Percentiles rank a stretch among this genome's conserved stretches.
Evolutionary conservation across 192 early-diverging fungal species (phyloP).

Genomic region (Linnemannia exigua): DNA sequence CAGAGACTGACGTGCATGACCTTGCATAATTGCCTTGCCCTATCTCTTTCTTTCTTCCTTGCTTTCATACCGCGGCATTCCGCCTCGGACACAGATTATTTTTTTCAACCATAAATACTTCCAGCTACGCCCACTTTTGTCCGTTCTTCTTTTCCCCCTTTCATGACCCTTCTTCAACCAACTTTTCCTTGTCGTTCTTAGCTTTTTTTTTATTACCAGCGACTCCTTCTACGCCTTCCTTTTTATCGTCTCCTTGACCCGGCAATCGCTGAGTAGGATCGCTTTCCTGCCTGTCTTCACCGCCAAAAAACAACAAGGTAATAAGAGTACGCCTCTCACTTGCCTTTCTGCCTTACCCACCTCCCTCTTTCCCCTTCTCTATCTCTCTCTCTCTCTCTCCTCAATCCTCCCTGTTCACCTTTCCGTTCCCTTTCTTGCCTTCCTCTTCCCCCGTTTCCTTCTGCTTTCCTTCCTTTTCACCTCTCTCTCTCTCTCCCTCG

Average conservation of each 20-base stretch:
- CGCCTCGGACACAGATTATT: background rate
- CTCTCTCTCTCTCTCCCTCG: background rate
- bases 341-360: background rate
- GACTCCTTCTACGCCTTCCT: background rate
- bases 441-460: background rate
- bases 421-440: background rate
- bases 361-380: background rate
- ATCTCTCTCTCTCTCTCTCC: background rate
- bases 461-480: background rate
- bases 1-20: background rate
- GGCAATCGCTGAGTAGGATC: background rate
- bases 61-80: background rate
- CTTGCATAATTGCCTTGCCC: background rate
- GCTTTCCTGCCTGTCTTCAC: background rate
- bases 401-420: background rate
- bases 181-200: no score
- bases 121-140: background rate
- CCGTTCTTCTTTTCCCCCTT: no score
- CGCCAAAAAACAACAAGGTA: background rate
- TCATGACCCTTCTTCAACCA: background rate
- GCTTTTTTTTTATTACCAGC: background rate
- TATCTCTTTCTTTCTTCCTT: background rate
- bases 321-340: background rate
- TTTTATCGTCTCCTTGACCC: constrained; percentile 1
- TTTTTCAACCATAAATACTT: background rate